Percentiles rank a stretch among this genome's conserved stretches.
Conservation (phyloP, 2,329 filamentous ascomycete species). For the Colletotrichum cuscutae region DNA sequence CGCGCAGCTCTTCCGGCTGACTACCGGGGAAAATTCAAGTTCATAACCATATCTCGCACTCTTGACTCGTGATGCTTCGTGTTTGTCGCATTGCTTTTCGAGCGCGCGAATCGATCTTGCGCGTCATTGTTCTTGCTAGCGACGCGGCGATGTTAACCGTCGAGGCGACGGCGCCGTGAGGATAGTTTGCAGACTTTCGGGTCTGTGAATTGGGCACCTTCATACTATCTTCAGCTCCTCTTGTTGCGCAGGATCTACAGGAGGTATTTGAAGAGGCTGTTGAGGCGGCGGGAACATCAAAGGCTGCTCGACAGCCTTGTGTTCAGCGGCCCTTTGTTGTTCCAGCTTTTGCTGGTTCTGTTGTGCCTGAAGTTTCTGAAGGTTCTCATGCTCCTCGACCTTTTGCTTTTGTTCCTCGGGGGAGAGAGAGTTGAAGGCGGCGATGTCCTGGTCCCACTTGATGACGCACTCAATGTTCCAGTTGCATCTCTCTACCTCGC, state of each 20-base stretch:
- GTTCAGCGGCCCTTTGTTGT: not conserved
- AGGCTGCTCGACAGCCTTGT: not conserved
- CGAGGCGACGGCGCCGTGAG: not conserved
- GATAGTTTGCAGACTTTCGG: not conserved
- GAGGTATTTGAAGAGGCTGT: not conserved
- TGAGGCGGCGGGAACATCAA: conserved; percentile 1
- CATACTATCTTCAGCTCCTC: conserved; percentile 21
- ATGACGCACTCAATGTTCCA: conserved; percentile 73
- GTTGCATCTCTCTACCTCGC: conserved; percentile 77
- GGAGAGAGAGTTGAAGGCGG: conserved; percentile 66
- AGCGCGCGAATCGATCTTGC: not conserved
- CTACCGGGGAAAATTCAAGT: not conserved
- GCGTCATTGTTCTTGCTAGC: no score
- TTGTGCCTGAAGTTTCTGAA: conserved; percentile 34
- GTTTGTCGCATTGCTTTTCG: not conserved
- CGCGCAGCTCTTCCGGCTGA: not conserved
- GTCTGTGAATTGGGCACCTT: not conserved
- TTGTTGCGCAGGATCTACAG: not conserved
- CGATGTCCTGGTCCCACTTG: conserved; percentile 73
- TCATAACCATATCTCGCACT: not conserved
- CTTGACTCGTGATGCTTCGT: not conserved
- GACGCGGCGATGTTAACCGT: no score
- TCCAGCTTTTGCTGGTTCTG: conserved; percentile 48
- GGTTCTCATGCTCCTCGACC: conserved; percentile 48
- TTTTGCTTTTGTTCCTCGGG: conserved; percentile 68